Evolutionary conservation across 768 basidiomycete genomes (phyloP), one percentile per base, ranked within the genome.

Genomic region (Agaricus subrufescens): DNA sequence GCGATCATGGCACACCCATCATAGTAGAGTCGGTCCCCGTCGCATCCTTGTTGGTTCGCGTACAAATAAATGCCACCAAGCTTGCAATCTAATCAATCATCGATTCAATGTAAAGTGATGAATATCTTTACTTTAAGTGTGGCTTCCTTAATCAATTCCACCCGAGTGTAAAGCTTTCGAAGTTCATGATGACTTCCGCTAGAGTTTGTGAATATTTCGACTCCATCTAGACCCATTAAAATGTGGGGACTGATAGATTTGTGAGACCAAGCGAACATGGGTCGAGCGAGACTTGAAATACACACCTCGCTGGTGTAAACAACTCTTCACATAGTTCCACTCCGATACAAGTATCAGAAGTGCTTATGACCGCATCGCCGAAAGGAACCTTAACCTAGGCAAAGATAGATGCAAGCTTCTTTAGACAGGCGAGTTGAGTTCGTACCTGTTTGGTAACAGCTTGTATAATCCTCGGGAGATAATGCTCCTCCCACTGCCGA

Each of bases 141-240:
- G 1, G 97, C 97, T 66, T 98, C 97, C 65, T 91, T 94, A 73
- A 99, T 98, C 10, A 99, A 77, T 58, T 99, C 94, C 1, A 98
- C 83, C 6, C 97, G 85, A 7, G 83, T 85, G 65, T 93, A 84
- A 26, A 99, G 80, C 70, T 99, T 99, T n/a, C 97, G 86, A 26
- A 99, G 84, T 67, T 98, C 97, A 65, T 99, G 97, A 67, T 99
- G 97, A 69, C 93, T 96, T 4, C 94, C 97, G 60, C 92, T 95
- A 1, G 97, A 98, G 72, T 99, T 99, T 8, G 96, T 98, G 67
- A 98, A 98, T 49, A 99, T 97, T 71, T 99, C 97, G 7, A 98
- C 96, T 4, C 97, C 97, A 65, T 99, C 96, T 8, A 99, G 82
- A 6, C 96, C 97, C 97, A 98, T 98, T 11, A 87, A 73, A 55